Conservation (phyloP, 208 protist genomes). For the Trypanosoma lewisi region DNA sequence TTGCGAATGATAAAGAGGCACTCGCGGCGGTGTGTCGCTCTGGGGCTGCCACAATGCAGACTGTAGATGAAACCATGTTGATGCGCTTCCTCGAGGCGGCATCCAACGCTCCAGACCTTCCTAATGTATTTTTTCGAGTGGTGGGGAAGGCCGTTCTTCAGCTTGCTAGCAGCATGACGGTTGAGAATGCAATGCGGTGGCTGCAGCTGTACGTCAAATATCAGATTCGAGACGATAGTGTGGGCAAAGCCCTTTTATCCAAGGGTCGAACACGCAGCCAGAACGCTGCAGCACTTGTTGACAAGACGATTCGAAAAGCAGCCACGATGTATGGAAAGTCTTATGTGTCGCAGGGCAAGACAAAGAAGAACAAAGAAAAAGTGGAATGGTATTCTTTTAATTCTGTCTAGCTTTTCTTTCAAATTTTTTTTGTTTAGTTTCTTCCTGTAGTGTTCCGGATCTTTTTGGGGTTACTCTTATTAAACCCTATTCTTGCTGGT, state of each 20-base stretch:
- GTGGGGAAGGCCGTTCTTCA: constrained; percentile 46
- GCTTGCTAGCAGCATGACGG: constrained; percentile 32
- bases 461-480: neutral
- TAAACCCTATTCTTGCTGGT: too few relatives aligned
- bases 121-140: constrained; percentile 59
- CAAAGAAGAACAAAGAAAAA: constrained; percentile 23
- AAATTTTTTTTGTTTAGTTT: neutral
- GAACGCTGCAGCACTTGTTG: constrained; percentile 3
- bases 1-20: constrained; percentile 19
- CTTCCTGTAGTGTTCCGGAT: too few relatives aligned
- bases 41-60: constrained; percentile 25
- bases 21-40: constrained; percentile 42
- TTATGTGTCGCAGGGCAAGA: constrained; percentile 14
- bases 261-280: constrained; percentile 23
- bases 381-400: constrained; percentile 17
- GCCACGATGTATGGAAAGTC: constrained; percentile 24
- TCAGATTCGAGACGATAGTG: constrained; percentile 61
- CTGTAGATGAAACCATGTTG: constrained; percentile 45
- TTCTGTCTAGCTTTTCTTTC: neutral
- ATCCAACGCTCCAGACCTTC: constrained; percentile 24
- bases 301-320: constrained; percentile 23
- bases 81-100: constrained; percentile 56
- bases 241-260: constrained; percentile 45
- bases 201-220: constrained; percentile 56
- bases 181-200: constrained; percentile 57